Base-by-base conservation (phyloP, 345 rosid genomes). In the Rhodamnia rubescens region DNA sequence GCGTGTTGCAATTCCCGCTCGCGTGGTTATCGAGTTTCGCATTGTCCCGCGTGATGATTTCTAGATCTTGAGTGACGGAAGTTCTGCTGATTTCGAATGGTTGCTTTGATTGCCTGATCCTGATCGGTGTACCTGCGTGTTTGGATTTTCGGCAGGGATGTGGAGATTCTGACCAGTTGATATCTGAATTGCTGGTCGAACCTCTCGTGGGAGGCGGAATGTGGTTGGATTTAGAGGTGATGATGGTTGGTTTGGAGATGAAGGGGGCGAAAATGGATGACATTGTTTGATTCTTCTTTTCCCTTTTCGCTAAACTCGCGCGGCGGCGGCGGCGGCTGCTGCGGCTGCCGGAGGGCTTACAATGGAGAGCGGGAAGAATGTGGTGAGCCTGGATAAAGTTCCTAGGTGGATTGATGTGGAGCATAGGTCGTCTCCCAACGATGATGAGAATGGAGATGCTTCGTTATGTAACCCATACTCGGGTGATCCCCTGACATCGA, bases 341-440 rank as follows among this genome's bases (percentile, higher is more conserved):
- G 69, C 7, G 36, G 8, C 69, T 89, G 13, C 80, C 90, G 51
- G 87, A 93, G 40, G 96, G 92, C 52, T 87, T 84, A 22, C 93
- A 93, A 1, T 87, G 91, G 94, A 90, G 87, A 95, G 89, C 83
- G 94, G 87, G 85, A 93, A 93, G 87, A 89, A 90, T 83, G 94
- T 92, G 16, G 96, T 96, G 87, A 94, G 98, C 58, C 89, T 97
- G 89, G 98, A 94, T 89, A 98, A 95, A 85, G 93, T 96, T 85
- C 99, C 98, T 1, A 91, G 98, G 29, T 97, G 99, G 99, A 92
- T 92, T 90, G 99, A 96, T 89, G 94, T 91, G 21, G 98, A 95
- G 91, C 89, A 89, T 85, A 90, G 96, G 87, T 86, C 87, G 4
- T 89, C 96, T 20, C 85, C 91, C 58, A n/a, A n/a, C n/a, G 93